Base-by-base conservation (phyloP, 352 stramenopile species). In the Blastocystis sp. region DNA sequence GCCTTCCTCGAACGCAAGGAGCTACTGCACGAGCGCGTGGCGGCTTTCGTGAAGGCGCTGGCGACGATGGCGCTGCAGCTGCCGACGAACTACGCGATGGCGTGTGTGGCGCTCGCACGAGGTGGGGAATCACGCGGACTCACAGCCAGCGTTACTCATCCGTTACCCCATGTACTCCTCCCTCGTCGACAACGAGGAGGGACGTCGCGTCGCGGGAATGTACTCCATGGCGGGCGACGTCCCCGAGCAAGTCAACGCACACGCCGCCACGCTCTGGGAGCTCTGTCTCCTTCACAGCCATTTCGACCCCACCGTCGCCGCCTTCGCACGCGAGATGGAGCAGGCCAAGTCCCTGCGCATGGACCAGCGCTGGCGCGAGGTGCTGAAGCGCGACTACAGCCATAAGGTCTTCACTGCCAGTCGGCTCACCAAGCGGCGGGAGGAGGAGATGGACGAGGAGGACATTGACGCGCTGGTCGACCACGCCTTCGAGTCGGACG, bases 111-210 rank as follows among this genome's bases (percentile, higher is more conserved):
- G 18, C 73, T 84, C 18, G 8, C 73, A 3, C 18, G 24, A 8
- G 32, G 73, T 84, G 32, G 6, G 9, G 36, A 32, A 42, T 40
- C 29, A n/a, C 75, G 42, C 24, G 8, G 4, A 16, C 11, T 73
- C 7, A 51, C 14, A 73, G 16, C 4, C 44, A 84, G 73, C 21
- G 21, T 46, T 84, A 44, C 16, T 84, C 4, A 73, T 71, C n/a
- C 59, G 54, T 44, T 84, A 84, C 75, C 73, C 73, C n/a, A 69
- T 73, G 59, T 84, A 67, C 40, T 84, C 73, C 11, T 84, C 73
- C 11, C 21, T 84, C 1, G 11, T 71, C 0, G 54, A 84, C 32
- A 84, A 84, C 48, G 73, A 84, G 21, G 73, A 84, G 38, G 73
- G 73, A 29, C 4, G 73, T 32, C n/a, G 54, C 8, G 54, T 73